A percentile compares a stretch with the other conserved stretches of the same genome.
Conservation (phyloP, 2,329 filamentous ascomycete species). For the Aspergillus ruber region DNA sequence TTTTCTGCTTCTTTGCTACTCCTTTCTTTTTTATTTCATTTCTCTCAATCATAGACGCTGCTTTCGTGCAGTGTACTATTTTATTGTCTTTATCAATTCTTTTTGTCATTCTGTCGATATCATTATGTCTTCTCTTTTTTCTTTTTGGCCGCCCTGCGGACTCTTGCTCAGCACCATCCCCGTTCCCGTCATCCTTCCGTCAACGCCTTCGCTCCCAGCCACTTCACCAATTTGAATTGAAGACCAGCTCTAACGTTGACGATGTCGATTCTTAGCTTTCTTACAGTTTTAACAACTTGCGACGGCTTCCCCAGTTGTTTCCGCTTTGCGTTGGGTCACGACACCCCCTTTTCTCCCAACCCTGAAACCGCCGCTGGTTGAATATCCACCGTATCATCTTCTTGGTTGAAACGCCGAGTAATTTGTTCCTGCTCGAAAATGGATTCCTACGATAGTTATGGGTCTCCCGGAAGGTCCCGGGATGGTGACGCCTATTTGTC, state of each 20-base stretch:
- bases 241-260: conserved; percentile 31
- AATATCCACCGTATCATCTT: not conserved
- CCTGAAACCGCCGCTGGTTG: conserved; percentile 1
- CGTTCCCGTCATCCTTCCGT: conserved; percentile 17
- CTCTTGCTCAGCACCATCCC: conserved; percentile 14
- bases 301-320: not conserved
- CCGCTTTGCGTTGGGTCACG: not conserved
- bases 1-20: conserved; percentile 5
- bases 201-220: conserved; percentile 15
- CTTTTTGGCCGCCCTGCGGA: conserved; percentile 11
- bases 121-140: conserved; percentile 6
- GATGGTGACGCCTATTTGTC: conserved; percentile 35
- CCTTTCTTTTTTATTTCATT: conserved; percentile 7
- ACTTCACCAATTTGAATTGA: conserved; percentile 14
- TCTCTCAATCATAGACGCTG: not conserved
- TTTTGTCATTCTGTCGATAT: conserved; percentile 2
- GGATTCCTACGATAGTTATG: conserved; percentile 44
- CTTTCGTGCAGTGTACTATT: not conserved
- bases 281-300: conserved; percentile 7
- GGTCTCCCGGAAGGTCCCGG: conserved; percentile 38
- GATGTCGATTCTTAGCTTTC: conserved; percentile 32
- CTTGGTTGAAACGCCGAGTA: conserved; percentile 4
- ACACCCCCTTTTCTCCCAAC: not conserved
- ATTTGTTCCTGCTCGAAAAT: conserved; percentile 19
- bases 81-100: conserved; percentile 7